Evolutionary conservation across 2,329 filamentous ascomycete species (phyloP).

Genomic region (Chalaropsis ovoidea): DNA sequence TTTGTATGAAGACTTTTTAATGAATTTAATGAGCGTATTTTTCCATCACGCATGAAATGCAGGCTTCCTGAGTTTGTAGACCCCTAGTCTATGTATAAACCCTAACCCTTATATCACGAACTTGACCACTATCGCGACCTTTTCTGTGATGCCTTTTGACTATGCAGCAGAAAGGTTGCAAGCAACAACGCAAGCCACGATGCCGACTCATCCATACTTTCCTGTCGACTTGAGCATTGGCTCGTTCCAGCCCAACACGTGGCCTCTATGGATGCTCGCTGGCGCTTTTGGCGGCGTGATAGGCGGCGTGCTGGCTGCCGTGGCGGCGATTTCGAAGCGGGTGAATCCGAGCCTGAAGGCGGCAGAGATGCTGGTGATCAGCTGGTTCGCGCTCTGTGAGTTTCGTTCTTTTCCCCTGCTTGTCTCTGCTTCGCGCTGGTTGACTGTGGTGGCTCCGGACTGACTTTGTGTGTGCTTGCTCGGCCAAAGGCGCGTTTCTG

Average conservation of each 20-base stretch:
- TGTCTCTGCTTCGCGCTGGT: no score
- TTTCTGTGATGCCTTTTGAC: not conserved
- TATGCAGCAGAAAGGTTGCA: not conserved
- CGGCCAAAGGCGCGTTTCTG: slow-evolving; percentile 48
- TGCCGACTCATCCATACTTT: slow-evolving; percentile 56
- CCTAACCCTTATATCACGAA: not conserved
- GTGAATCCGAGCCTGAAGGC: not conserved
- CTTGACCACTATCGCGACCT: not conserved
- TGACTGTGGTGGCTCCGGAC: not conserved
- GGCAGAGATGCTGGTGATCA: slow-evolving; percentile 11
- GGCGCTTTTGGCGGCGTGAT: slow-evolving; percentile 16
- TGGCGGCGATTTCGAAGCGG: not conserved
- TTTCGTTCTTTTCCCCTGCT: not conserved
- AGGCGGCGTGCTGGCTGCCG: not conserved
- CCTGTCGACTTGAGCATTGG: slow-evolving; percentile 53
- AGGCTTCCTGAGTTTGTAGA: not conserved
- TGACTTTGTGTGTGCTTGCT: not conserved
- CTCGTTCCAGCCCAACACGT: slow-evolving; percentile 57
- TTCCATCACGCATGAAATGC: not conserved
- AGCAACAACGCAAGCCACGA: not conserved
- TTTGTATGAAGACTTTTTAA: not conserved
- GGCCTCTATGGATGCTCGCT: slow-evolving; percentile 31
- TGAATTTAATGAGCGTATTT: not conserved
- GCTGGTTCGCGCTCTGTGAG: slow-evolving; percentile 24
- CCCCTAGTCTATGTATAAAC: not conserved